Percentiles rank a stretch among this genome's conserved stretches.
Evolutionary conservation across 1,284 basidiomycete species (phyloP).

Genomic region (Fomes fomentarius): DNA sequence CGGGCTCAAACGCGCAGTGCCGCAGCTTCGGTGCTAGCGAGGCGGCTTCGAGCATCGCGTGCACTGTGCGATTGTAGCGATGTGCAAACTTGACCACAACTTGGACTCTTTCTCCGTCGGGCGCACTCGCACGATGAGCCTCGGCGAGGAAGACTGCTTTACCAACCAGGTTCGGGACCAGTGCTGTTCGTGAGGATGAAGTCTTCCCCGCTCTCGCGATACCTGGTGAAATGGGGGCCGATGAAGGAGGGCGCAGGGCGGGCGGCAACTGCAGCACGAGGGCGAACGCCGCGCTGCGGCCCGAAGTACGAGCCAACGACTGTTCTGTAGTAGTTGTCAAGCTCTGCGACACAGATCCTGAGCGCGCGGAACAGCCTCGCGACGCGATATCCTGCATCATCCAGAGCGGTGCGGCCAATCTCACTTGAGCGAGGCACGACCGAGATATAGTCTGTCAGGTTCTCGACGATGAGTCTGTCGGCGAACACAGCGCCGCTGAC

Average conservation of each 20-base stretch:
- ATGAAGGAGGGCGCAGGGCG: not conserved
- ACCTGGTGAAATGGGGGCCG: slow-evolving; percentile 13
- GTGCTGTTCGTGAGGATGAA: slow-evolving; percentile 13
- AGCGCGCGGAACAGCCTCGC: slow-evolving; percentile 14
- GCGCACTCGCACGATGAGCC: too few species aligned
- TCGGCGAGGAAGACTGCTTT: slow-evolving; percentile 11
- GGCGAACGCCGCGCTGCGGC: too few species aligned
- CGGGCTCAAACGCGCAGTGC: slow-evolving; percentile 9
- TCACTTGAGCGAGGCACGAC: not conserved
- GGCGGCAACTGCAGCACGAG: not conserved
- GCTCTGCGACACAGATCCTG: not conserved
- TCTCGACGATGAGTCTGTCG: slow-evolving; percentile 13
- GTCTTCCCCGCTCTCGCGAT: not conserved
- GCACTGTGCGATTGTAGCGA: slow-evolving; percentile 12
- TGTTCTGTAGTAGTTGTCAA: slow-evolving; percentile 2
- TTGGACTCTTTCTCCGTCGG: too few species aligned
- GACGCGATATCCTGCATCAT: slow-evolving; percentile 2
- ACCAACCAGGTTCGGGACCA: not conserved
- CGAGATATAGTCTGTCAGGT: slow-evolving; percentile 12
- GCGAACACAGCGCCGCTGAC: slow-evolving; percentile 20
- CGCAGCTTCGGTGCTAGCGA: slow-evolving; percentile 13
- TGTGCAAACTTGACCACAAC: slow-evolving; percentile 23
- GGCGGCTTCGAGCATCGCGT: slow-evolving; percentile 10
- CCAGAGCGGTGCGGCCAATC: not conserved
- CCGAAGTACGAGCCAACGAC: too few species aligned